Percentiles rank a stretch among this genome's conserved stretches.
Evolutionary conservation across 78 protist species (phyloP).

Genomic region (Dictyostelium firmibasis): DNA sequence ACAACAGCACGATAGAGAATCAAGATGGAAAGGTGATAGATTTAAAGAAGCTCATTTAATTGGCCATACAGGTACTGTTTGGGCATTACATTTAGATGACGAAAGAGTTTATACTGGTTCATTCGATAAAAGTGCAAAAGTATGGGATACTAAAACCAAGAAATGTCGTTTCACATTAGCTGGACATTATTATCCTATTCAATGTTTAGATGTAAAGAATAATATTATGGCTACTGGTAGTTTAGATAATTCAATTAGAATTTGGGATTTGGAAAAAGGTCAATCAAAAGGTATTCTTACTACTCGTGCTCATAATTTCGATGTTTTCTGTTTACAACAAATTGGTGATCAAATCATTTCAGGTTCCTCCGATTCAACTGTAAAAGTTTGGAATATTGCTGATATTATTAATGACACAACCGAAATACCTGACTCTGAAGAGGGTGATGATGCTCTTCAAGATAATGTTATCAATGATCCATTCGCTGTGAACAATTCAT

Average conservation of each 20-base stretch:
- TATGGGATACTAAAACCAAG: constrained; percentile 41
- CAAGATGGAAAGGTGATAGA: constrained; percentile 17
- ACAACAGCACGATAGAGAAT: constrained; percentile 5
- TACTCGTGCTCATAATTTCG: constrained; percentile 51
- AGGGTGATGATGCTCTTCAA: not conserved
- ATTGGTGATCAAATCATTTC: not conserved
- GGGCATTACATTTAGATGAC: constrained; percentile 3
- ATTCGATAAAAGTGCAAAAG: constrained; percentile 42
- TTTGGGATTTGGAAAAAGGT: constrained; percentile 32
- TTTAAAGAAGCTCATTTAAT: constrained; percentile 10
- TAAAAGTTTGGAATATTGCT: constrained; percentile 29
- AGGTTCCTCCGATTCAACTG: constrained; percentile 46
- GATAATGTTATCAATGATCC: not conserved
- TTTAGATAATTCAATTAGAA: constrained; percentile 40
- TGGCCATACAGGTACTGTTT: constrained; percentile 67
- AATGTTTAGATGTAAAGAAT: constrained; percentile 23
- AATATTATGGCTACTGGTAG: constrained; percentile 42
- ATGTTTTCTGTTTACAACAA: constrained; percentile 59
- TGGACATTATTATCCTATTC: constrained; percentile 64
- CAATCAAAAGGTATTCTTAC: constrained; percentile 20
- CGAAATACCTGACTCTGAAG: not conserved
- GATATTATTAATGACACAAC: not conserved
- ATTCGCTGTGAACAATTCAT: constrained; percentile 2
- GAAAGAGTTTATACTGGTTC: constrained; percentile 48
- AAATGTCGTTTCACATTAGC: constrained; percentile 24